A percentile compares a stretch with the other conserved stretches of the same genome.
Conservation (phyloP, 2,329 filamentous ascomycete genomes). For the Camptophora hylomeconis region DNA sequence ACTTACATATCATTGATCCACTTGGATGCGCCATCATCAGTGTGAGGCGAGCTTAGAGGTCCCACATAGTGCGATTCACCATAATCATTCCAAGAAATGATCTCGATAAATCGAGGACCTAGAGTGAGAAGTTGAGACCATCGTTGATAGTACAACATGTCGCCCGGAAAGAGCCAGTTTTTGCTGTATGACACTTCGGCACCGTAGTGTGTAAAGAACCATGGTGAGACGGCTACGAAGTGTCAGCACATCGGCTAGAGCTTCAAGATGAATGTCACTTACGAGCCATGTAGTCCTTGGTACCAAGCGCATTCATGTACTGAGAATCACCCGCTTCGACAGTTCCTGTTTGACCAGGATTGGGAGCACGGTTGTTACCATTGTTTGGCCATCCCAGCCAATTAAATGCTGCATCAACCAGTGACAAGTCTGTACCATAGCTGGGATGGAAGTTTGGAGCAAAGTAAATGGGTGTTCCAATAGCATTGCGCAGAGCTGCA, state of each 20-base stretch:
- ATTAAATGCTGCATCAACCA: conserved; percentile 30
- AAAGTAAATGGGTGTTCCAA: conserved; percentile 34
- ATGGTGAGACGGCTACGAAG: conserved; percentile 31
- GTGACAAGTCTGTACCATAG: conserved; percentile 22
- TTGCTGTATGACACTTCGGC: conserved; percentile 34
- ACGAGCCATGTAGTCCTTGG: conserved; percentile 38
- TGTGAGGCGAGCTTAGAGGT: conserved; percentile 30
- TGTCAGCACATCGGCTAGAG: neutral
- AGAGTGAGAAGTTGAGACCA: conserved; percentile 31
- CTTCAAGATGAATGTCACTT: conserved; percentile 12
- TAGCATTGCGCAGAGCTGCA: conserved; percentile 27
- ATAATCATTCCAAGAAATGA: conserved; percentile 44
- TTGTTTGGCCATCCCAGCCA: conserved; percentile 34
- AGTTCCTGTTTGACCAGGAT: conserved; percentile 24
- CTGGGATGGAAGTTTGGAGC: conserved; percentile 38
- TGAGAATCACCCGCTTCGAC: conserved; percentile 27
- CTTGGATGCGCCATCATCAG: conserved; percentile 30
- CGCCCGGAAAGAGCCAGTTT: conserved; percentile 38
- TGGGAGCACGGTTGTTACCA: conserved; percentile 38
- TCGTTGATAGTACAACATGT: conserved; percentile 31
- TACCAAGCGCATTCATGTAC: conserved; percentile 22
- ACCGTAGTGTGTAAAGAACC: conserved; percentile 41
- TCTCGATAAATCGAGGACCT: conserved; percentile 37
- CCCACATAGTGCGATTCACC: conserved; percentile 46
- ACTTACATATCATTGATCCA: conserved; percentile 37